Conservation (phyloP, 2,329 filamentous ascomycete genomes). For the Phoma sp. region DNA sequence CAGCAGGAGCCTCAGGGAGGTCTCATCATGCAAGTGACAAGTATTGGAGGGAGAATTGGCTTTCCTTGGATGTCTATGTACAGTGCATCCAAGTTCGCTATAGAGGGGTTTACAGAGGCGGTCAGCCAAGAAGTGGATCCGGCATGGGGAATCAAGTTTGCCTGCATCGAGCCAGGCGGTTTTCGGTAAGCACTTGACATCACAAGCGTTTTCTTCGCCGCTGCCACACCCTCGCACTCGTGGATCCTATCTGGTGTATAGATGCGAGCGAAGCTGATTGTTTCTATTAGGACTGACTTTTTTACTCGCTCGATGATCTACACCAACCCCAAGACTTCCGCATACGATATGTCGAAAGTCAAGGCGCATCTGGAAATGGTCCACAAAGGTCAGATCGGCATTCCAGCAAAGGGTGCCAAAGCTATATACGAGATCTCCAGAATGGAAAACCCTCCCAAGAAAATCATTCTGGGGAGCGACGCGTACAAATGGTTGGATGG, state of each 20-base stretch:
- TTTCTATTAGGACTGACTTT: not conserved
- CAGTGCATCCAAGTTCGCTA: conserved; percentile 3
- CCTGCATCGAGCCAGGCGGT: not conserved
- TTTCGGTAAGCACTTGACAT: not conserved
- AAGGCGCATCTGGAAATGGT: not conserved
- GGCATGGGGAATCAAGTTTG: conserved; percentile 1
- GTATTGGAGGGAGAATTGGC: conserved; percentile 17
- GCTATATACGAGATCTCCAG: not conserved
- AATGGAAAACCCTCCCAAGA: not conserved
- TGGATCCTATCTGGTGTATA: not conserved
- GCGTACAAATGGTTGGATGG: not conserved
- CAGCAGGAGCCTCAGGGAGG: conserved; percentile 3
- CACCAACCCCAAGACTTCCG: not conserved
- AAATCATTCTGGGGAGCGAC: not conserved
- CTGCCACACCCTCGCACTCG: not conserved
- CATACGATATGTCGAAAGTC: conserved; percentile 4
- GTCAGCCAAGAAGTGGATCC: conserved; percentile 3
- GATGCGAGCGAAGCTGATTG: not conserved
- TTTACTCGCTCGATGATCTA: conserved; percentile 4
- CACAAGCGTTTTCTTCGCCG: not conserved
- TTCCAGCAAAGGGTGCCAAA: not conserved
- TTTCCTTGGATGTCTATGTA: conserved; percentile 41
- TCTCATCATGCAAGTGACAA: conserved; percentile 5
- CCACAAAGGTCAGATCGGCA: not conserved
- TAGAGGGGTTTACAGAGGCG: conserved; percentile 1